Base-by-base conservation (phyloP, 805 yeast species). In the Zygosaccharomyces kombuchaensis region DNA sequence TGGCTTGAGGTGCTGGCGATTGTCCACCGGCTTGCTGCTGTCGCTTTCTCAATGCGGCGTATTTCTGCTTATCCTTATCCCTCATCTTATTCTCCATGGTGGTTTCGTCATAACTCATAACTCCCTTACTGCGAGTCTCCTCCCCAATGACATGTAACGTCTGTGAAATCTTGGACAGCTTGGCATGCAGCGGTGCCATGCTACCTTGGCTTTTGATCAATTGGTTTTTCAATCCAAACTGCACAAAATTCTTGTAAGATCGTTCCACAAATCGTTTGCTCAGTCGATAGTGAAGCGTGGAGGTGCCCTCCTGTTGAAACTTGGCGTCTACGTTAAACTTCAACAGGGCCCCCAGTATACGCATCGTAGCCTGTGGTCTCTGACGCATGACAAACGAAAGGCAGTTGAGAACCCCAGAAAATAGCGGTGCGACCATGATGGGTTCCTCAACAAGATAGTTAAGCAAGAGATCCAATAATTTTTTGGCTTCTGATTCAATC, bases 401-500 rank as follows among this genome's bases (percentile, higher is more conserved):
- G 41, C 82, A 80, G 55, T 85, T 80, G 22, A 88, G 64, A 0
- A 86, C 72, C 6, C 95, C 86, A 12, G 87, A 76, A 43, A 85
- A 76, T 2, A 80, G 54, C 4, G 84, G 78, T 9, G 83, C 71
- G 40, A 81, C 72, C 50, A 75, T 65, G 53, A 79, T 59, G n/a
- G 73, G 66, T 41, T 80, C 84, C 27, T 75, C 80, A 34, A 72
- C 69, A 44, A 90, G 68, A 13, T 75, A 68, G 36, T 71, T 69
- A 38, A 88, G 67, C 25, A 91, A 62, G 29, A 79, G 63, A 54
- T 88, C 96, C 29, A 93, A 67, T 45, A 85, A 68, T 2, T 75
- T 81, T 44, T 74, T 76, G 0, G 90, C 84, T 60, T 90, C 96
- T 6, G 83, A 77, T 53, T 84, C 88, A 50, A 89, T 65, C 17